Conservation (phyloP, 169 alveolate species). For the Cryptosporidium sp. region DNA sequence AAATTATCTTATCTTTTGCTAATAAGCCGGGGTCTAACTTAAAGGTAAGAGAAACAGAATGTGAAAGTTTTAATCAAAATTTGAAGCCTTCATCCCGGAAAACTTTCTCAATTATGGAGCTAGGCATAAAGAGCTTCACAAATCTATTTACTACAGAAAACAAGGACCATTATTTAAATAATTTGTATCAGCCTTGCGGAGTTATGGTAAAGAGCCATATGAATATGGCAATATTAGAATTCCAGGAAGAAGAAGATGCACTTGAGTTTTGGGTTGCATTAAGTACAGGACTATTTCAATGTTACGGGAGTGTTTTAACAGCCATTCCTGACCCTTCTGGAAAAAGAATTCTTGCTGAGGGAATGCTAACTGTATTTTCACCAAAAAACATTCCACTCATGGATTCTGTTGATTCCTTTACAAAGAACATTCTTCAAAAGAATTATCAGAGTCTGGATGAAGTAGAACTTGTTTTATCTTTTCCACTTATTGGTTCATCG, state of each 20-base stretch:
- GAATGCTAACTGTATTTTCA: slow-evolving; percentile 47
- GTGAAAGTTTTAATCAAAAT: not conserved
- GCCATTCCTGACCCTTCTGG: slow-evolving; percentile 73
- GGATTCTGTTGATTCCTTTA: slow-evolving; percentile 28
- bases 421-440: not conserved
- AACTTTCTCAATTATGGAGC: slow-evolving; percentile 8
- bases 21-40: not conserved
- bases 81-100: not conserved
- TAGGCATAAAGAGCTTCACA: slow-evolving; percentile 37
- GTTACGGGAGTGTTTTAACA: slow-evolving; percentile 59
- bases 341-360: slow-evolving; percentile 39
- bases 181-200: slow-evolving; percentile 35
- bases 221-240: slow-evolving; percentile 54
- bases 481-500: slow-evolving; percentile 50
- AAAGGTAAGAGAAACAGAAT: not conserved
- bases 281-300: slow-evolving; percentile 34
- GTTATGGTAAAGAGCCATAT: slow-evolving; percentile 14
- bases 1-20: slow-evolving; percentile 8
- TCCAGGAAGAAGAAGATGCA: slow-evolving; percentile 45
- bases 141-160: slow-evolving; percentile 54
- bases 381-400: slow-evolving; percentile 35
- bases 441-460: not conserved
- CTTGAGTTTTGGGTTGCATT: slow-evolving; percentile 52
- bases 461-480: not conserved
- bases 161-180: slow-evolving; percentile 15